Evolutionary conservation across 2,329 filamentous ascomycete genomes (phyloP), one percentile per base, ranked within the genome.

Genomic region (Dendryphion nanum): DNA sequence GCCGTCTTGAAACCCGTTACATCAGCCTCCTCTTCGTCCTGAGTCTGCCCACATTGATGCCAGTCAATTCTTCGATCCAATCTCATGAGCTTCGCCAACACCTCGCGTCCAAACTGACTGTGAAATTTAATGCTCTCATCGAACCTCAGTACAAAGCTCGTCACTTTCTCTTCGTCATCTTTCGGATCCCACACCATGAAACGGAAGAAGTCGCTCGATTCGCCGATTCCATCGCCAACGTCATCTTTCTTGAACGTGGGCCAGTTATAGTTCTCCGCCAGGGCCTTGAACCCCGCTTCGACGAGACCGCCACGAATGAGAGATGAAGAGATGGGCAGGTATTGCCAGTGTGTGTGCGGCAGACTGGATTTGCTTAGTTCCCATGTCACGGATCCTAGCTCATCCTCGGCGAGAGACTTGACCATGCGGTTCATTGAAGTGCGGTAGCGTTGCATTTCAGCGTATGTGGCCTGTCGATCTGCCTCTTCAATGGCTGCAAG

Each of bases 271-370:
- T 95, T 94, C 61, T 95, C 86, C 0, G 89, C 89, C 59, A 95
- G 82, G 1, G 94, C 86, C 37, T 84, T 83, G 70, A 98, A 96
- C 0, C 84, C 91, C 0, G 86, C 88, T 62, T 95, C 89, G 0
- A 95, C 86, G 1, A 95, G 73, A 0, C 86, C 86, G 32, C 81
- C 81, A 15, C 69, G 71, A 35, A 95, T 77, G 30, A 88, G 70
- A 7, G 85, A 75, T 0, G 77, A 72, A 0, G 85, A 79, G 1
- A 94, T 73, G 1, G 93, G 89, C 19, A 97, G 71, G 51, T 94
- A 85, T 66, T 98, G 94, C 93, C 90, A 96, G 59, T 97, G 91
- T 1, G 84, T 77, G 61, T 98, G 93, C 39, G 97, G 82, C 38
- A 93, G 89, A 35, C 79, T 78, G 4, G 75, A 75, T 35, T 89